Base-by-base conservation (phyloP, 1,139 yeast species). In the Hemisphaericaspora xylofermentans region DNA sequence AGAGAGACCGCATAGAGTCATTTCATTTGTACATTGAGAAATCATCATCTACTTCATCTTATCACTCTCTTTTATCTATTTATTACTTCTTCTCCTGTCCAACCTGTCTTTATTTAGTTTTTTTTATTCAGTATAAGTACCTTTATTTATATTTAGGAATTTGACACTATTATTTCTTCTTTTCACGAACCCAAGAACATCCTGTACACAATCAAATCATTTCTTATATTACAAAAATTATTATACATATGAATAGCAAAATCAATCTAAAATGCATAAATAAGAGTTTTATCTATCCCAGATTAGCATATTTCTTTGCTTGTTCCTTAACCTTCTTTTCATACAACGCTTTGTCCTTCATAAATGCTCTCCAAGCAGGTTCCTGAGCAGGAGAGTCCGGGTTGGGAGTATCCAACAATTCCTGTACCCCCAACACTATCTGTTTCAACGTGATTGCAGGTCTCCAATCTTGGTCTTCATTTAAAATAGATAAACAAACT, bases 331-430 rank as follows among this genome's bases (percentile, higher is more conserved):
- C 95, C 55, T 80, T 84, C 62, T 80, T 80, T 46, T 84, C 88
- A 59, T 94, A 94, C 36, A 76, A 66, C 1, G 71, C 68, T 54
- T 75, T 76, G 59, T 87, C 87, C 56, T 80, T 82, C 17, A 80
- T 75, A 55, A 80, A 93, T 1, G 95, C 88, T 57, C 84, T 81
- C 84, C 91, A 94, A 2, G 98, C 98, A 2, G 95, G 95, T 50
- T 88, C 95, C 63, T 93, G 99, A 0, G 98, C 98, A 1, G 99
- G 99, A 0, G 97, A 88, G 45, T 85, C 83, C 24, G 96, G 94
- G 58, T 94, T 94, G 26, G 99, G 98, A 24, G 82, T 76, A 56
- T 86, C 88, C 49, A 94, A 72, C 43, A 94, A 73, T 60, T 91
- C 97, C 63, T 94, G 99, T 41, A 94, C 83, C 8, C 98, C 99